phyloP scores from a whole-genome alignment of 768 basidiomycete species.

The Dictyophora rubrovolvata region DNA sequence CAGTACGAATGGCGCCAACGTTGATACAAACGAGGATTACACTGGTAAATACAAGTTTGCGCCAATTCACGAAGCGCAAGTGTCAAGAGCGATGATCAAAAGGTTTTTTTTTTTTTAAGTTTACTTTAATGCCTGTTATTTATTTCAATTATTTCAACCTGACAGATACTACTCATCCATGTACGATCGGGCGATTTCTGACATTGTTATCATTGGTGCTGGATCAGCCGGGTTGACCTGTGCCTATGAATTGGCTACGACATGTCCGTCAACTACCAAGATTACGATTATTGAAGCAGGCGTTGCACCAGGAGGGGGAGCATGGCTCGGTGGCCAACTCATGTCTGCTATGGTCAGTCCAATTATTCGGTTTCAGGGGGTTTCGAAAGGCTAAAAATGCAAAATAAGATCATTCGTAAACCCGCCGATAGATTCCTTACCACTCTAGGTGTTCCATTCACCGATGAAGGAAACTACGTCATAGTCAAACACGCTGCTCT shows the following conservation, averaged over 20 bases:
- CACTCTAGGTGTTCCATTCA: constrained; percentile 61
- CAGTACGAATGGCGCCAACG: constrained; percentile 9
- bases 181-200: constrained; percentile 66
- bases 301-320: constrained; percentile 71
- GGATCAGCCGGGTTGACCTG: constrained; percentile 58
- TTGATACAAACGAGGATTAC: constrained; percentile 43
- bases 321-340: constrained; percentile 70
- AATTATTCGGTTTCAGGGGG: background rate
- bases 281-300: constrained; percentile 62
- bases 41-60: constrained; percentile 59
- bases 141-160: background rate
- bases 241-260: constrained; percentile 61
- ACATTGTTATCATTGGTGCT: constrained; percentile 69
- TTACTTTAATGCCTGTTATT: background rate
- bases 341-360: constrained; percentile 64
- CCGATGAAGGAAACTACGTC: constrained; percentile 69
- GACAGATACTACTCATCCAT: constrained; percentile 61
- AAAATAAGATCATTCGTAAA: constrained; percentile 47
- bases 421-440: constrained; percentile 63
- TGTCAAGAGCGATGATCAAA: constrained; percentile 69
- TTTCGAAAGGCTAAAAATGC: background rate
- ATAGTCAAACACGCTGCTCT: constrained; percentile 77
- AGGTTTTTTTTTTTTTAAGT: constrained; percentile 27
- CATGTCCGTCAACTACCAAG: constrained; percentile 51
- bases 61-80: constrained; percentile 66